phyloP scores from a whole-genome alignment of 2,329 filamentous ascomycete genomes.

The Trichoderma sp. region DNA sequence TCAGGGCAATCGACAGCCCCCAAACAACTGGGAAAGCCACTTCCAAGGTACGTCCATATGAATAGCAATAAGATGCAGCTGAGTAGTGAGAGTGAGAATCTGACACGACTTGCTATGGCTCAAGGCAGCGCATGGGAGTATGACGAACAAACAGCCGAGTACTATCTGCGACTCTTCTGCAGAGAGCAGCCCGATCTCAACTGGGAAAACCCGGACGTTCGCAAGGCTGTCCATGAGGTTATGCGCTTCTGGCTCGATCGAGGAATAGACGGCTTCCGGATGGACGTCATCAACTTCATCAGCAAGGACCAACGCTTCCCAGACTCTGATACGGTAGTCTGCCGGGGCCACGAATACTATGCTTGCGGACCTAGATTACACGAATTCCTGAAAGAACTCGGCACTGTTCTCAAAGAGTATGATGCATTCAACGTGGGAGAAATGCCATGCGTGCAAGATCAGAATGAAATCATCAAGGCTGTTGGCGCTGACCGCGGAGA shows the following conservation, averaged over 20 bases:
- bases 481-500: constrained; percentile 57
- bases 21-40: constrained; percentile 54
- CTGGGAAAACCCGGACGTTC: constrained; percentile 67
- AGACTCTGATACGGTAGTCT: constrained; percentile 39
- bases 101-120: not conserved
- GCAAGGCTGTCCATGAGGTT: constrained; percentile 62
- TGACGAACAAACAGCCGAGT: constrained; percentile 47
- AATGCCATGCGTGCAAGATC: constrained; percentile 46
- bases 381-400: constrained; percentile 46
- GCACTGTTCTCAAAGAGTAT: constrained; percentile 43
- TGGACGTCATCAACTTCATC: constrained; percentile 67
- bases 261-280: constrained; percentile 63
- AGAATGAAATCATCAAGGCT: constrained; percentile 41
- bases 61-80: not conserved
- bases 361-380: constrained; percentile 51
- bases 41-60: constrained; percentile 34
- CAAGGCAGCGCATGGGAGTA: constrained; percentile 47
- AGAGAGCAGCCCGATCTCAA: constrained; percentile 73
- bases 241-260: constrained; percentile 73
- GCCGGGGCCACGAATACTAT: constrained; percentile 42
- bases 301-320: constrained; percentile 58
- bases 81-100: not conserved
- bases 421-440: constrained; percentile 52
- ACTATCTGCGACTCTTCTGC: constrained; percentile 66
- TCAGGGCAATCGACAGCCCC: constrained; percentile 56